Base-by-base conservation (phyloP, 73 alveolate genomes). In the Breviolum minutum region DNA sequence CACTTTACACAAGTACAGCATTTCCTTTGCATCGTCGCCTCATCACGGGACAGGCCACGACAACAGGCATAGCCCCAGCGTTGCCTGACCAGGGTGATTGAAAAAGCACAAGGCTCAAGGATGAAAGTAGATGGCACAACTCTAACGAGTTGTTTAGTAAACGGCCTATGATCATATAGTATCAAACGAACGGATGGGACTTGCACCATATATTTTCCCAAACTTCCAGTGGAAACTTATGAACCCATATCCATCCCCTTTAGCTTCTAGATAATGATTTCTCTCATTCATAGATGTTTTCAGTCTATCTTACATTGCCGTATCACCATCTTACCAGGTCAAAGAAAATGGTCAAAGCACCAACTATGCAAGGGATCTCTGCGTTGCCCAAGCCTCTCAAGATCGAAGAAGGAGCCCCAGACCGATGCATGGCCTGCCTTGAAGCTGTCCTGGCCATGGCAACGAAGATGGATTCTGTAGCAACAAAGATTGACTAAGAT, bases 21-120 rank as follows among this genome's bases (percentile, higher is more conserved):
- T 40, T 0, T 40, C 54, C 54, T 40, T 40, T 26, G 22, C 76
- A 66, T 19, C 83, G 66, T 20, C 71, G 71, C 93, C 93, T 84
- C 93, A 14, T 84, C 12, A 22, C 94, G 94, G 32, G 22, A 6
- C 64, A 86, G 94, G 76, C 69, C 19, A n/a, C 90, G 89, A 54
- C 98, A 92, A 84, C 98, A 92, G 29, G 98, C 89, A 63, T 92
- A 92, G 79, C 98, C 98, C 98, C 98, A 92, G 26, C 48, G 60
- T 19, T 68, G 77, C 89, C 98, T 91, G 68, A 30, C 54, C 54
- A 40, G 54, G 54, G 54, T 40, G n/a, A n/a, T n/a, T n/a, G 54
- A 40, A 40, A 0, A 40, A 40, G 3, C 54, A 40, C 5, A 40
- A 40, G 54, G 3, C 54, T 2, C 5, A 40, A 40, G 54, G 54